A percentile compares a stretch with the other conserved stretches of the same genome.
phyloP scores from a whole-genome alignment of 257 asterid species.

The Plantago elongata region DNA sequence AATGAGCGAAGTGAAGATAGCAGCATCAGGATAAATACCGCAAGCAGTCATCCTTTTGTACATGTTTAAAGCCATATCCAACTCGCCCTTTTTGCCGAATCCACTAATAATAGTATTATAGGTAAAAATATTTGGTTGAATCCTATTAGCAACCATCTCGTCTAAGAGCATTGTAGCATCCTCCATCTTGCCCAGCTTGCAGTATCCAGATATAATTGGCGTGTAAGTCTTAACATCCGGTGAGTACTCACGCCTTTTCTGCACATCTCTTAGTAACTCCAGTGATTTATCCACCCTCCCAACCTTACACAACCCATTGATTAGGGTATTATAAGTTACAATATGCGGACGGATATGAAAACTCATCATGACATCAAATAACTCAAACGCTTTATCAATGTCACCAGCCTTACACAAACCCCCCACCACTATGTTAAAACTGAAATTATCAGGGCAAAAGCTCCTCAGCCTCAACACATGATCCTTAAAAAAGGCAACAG shows the following conservation, averaged over 20 bases:
- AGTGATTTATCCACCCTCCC: conserved; percentile 58
- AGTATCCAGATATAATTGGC: conserved; percentile 67
- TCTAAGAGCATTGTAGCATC: conserved; percentile 46
- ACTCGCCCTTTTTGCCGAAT: conserved; percentile 64
- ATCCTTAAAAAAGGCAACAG: conserved; percentile 52
- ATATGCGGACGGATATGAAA: conserved; percentile 62
- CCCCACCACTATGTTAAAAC: conserved; percentile 69
- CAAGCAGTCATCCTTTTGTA: conserved; percentile 42
- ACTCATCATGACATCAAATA: conserved; percentile 52
- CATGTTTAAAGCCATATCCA: conserved; percentile 49
- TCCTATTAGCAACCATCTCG: conserved; percentile 57
- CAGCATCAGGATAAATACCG: conserved; percentile 64
- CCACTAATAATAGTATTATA: conserved; percentile 73
- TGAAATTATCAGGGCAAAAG: conserved; percentile 55
- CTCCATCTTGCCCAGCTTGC: conserved; percentile 63
- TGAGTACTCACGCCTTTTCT: conserved; percentile 33
- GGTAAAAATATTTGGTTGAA: conserved; percentile 54
- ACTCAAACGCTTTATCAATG: conserved; percentile 56
- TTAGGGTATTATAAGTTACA: conserved; percentile 58
- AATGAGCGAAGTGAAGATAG: conserved; percentile 73
- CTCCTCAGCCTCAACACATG: conserved; percentile 50
- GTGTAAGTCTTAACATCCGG: conserved; percentile 81
- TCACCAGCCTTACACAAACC: conserved; percentile 69
- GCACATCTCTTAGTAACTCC: conserved; percentile 53
- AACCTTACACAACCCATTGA: conserved; percentile 61